A percentile compares a stretch with the other conserved stretches of the same genome.
Conservation (phyloP, 495 filamentous ascomycete species). For the Tuber brumale region DNA sequence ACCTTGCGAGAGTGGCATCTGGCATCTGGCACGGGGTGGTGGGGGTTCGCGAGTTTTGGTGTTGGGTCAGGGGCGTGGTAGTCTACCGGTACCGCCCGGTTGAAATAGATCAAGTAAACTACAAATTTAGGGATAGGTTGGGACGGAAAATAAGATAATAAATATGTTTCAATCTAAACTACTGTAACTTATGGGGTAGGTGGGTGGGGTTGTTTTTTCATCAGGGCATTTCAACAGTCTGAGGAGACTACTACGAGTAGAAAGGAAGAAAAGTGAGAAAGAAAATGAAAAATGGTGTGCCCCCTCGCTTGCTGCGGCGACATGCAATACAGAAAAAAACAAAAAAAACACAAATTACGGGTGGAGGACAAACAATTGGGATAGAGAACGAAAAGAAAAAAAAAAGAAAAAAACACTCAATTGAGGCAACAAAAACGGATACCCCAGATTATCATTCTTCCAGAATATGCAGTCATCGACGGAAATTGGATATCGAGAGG, state of each 20-base stretch:
- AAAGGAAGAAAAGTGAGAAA: not conserved
- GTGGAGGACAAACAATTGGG: not conserved
- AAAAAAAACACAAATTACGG: not conserved
- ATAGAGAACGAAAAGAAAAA: conserved; percentile 5
- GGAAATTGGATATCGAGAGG: not conserved
- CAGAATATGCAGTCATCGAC: not conserved
- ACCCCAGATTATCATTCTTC: not conserved
- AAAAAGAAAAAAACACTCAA: conserved; percentile 15
- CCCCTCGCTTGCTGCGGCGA: not conserved
- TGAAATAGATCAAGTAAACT: not conserved
- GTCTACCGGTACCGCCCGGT: not conserved
- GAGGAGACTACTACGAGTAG: not conserved
- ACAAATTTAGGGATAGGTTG: not conserved
- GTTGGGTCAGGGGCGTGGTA: too few relatives aligned
- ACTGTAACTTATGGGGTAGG: not conserved
- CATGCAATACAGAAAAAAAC: not conserved
- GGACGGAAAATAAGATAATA: not conserved
- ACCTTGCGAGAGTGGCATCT: not conserved
- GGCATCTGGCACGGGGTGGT: not conserved
- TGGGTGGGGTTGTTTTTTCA: not conserved
- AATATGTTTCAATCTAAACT: not conserved
- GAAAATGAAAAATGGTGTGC: not conserved
- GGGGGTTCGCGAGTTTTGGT: not conserved
- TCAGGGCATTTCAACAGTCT: not conserved
- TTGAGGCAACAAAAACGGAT: conserved; percentile 17